Base-by-base conservation (phyloP, 305 asterid species). In the Ruellia speciosa region DNA sequence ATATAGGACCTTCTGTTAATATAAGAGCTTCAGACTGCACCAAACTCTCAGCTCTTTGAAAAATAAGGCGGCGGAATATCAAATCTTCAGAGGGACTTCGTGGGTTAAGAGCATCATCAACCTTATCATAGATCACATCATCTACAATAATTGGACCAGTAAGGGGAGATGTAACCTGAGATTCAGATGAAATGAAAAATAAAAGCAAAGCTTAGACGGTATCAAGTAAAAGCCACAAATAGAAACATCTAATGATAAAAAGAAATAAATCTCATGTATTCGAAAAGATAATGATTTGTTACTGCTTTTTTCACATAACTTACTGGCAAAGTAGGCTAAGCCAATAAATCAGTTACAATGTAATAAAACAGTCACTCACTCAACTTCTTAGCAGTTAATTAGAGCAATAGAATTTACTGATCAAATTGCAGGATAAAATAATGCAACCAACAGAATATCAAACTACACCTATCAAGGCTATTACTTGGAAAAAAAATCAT, bases 11-110 rank as follows among this genome's bases (percentile, higher is more conserved):
- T 63, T 70, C 75, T 62, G 59, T 70, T 59, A 72, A 67, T 59
- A 92, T 71, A 67, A 88, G 79, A 70, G 89, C 96, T 76, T 93
- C 99, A 50, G 97, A 93, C 75, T 93, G 99, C 74, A 93, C 87
- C 80, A 93, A 66, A 67, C 73, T 72, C 70, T 79, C 83, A 13
- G 79, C 59, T 75, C 97, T 86, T 72, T 77, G 78, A 52, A 93
- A 88, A 52, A 76, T 81, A 59, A 93, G 90, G 59, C 97, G 96
- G 16, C 99, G 96, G 70, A 81, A 86, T 50, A 59, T 72, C 64
- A 72, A 70, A 50, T 80, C 86, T 62, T 73, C 61, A 20, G 74
- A 74, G 56, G 79, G 76, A 78, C 74, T 71, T 39, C 10, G 28
- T 65, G 71, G 24, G 4, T 2, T 66, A 58, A 77, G 75, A 60